Conservation (phyloP, 75 land plant genomes). For the Pinus tabuliformis region DNA sequence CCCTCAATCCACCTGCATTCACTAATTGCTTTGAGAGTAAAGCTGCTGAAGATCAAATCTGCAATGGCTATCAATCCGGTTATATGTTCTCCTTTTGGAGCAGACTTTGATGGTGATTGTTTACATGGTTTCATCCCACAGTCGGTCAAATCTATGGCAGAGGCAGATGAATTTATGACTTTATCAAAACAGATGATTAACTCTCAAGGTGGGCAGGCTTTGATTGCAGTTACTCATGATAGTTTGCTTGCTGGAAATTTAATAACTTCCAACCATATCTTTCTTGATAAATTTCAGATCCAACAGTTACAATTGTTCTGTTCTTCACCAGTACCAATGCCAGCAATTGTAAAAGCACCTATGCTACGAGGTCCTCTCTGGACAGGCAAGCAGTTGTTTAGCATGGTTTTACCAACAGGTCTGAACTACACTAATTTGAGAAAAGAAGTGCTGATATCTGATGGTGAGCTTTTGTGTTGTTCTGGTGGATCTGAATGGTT, state of each 20-base stretch:
- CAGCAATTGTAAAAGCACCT: slow-evolving; percentile 65
- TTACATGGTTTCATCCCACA: slow-evolving; percentile 84
- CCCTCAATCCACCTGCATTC: slow-evolving; percentile 92
- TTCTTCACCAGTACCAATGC: slow-evolving; percentile 19
- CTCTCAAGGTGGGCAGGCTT: slow-evolving; percentile 63
- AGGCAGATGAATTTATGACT: slow-evolving; percentile 63
- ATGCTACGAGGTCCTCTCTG: slow-evolving; percentile 31
- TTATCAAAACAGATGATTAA: slow-evolving; percentile 56
- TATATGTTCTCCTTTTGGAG: slow-evolving; percentile 68
- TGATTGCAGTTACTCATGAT: slow-evolving; percentile 84
- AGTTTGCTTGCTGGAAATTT: slow-evolving; percentile 70
- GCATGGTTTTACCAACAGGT: slow-evolving; percentile 56
- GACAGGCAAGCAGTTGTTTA: slow-evolving; percentile 80
- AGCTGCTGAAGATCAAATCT: slow-evolving; percentile 32
- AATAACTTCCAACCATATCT: slow-evolving; percentile 28
- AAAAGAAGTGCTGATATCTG: slow-evolving; percentile 26
- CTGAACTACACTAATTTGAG: slow-evolving; percentile 31
- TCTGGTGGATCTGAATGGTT: slow-evolving; percentile 44
- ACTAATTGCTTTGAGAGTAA: slow-evolving; percentile 61
- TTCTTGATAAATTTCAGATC: slow-evolving; percentile 52
- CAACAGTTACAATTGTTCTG: slow-evolving; percentile 76
- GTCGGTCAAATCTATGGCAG: slow-evolving; percentile 55
- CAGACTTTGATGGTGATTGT: slow-evolving; percentile 95
- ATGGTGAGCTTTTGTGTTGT: slow-evolving; percentile 53
- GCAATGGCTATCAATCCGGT: slow-evolving; percentile 74